These are phyloP conservation scores for Rhododendron ferrugineum DNA, from an alignment of 148 eudicot species.

Conservation along the genomic window DNA sequence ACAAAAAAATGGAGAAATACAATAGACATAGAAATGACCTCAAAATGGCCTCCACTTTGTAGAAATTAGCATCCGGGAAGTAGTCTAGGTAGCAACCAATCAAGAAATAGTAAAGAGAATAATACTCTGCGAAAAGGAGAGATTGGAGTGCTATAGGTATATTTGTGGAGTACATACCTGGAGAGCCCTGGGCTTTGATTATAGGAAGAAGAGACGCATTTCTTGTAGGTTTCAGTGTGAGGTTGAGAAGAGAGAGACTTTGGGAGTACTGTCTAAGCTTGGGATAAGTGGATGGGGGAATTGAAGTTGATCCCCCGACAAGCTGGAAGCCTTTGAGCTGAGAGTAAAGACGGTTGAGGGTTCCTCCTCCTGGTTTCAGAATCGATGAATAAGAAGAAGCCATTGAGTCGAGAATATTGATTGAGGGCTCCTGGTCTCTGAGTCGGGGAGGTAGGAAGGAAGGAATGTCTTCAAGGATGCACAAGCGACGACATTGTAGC, in stretches of 20 bases:
- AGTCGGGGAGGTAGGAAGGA: not conserved
- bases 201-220: slow-evolving; percentile 23
- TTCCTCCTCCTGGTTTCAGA: slow-evolving; percentile 12
- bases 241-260: slow-evolving; percentile 12
- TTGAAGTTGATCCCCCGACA: not conserved
- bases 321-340: slow-evolving; percentile 10
- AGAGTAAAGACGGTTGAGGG: slow-evolving; percentile 11
- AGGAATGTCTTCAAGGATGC: not conserved
- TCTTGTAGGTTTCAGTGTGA: slow-evolving; percentile 20
- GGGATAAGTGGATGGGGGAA: slow-evolving; percentile 7
- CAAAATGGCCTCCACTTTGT: slow-evolving; percentile 84
- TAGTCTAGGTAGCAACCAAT: slow-evolving; percentile 32
- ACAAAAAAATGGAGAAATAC: not conserved
- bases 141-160: not conserved
- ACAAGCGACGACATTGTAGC: not conserved
- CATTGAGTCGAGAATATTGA: not conserved
- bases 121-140: not conserved
- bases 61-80: slow-evolving; percentile 64
- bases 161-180: slow-evolving; percentile 15
- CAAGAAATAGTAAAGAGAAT: not conserved
- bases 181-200: slow-evolving; percentile 43
- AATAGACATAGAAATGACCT: slow-evolving; percentile 1
- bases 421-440: not conserved
- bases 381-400: slow-evolving; percentile 10
- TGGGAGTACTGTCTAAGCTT: slow-evolving; percentile 14